Percentiles rank a stretch among this genome's conserved stretches.
phyloP scores from a whole-genome alignment of 1,284 basidiomycete genomes.

The Trametes pubescens region DNA sequence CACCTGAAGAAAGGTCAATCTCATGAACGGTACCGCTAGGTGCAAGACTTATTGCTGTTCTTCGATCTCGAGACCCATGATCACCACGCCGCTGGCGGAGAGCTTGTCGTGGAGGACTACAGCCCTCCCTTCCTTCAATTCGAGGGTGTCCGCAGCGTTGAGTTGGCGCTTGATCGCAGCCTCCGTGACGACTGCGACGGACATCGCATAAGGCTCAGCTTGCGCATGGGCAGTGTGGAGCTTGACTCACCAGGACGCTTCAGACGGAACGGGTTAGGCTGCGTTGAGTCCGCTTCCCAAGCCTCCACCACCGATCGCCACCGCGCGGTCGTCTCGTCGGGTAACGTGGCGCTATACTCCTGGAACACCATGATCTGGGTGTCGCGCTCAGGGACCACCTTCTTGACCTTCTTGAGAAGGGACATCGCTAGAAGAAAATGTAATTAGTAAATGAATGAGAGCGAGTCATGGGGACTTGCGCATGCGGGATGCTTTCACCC shows the following conservation, averaged over 20 bases:
- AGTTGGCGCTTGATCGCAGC: slow-evolving; percentile 26
- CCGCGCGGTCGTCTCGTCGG: background rate
- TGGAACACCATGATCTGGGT: slow-evolving; percentile 4
- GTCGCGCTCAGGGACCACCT: slow-evolving; percentile 10
- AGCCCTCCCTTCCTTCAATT: background rate
- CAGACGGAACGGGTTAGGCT: slow-evolving; percentile 1
- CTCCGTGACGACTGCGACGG: slow-evolving; percentile 18
- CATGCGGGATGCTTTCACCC: slow-evolving; percentile 10
- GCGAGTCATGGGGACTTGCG: no score
- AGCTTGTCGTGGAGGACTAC: slow-evolving; percentile 6
- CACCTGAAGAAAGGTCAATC: no score
- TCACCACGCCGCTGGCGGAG: slow-evolving; percentile 18
- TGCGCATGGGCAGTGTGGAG: background rate
- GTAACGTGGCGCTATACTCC: background rate
- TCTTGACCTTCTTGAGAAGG: slow-evolving; percentile 9
- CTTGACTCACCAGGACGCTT: background rate
- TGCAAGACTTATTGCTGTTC: slow-evolving; percentile 31
- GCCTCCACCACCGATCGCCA: background rate
- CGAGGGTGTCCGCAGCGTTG: slow-evolving; percentile 20
- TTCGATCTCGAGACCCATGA: slow-evolving; percentile 27
- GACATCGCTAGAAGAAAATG: background rate
- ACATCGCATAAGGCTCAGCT: no score
- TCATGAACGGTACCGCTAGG: no score
- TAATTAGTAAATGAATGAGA: no score
- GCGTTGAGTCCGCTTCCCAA: background rate